A percentile compares a stretch with the other conserved stretches of the same genome.
Evolutionary conservation across 257 asterid genomes (phyloP).

Genomic region (Solanum chmielewskii): DNA sequence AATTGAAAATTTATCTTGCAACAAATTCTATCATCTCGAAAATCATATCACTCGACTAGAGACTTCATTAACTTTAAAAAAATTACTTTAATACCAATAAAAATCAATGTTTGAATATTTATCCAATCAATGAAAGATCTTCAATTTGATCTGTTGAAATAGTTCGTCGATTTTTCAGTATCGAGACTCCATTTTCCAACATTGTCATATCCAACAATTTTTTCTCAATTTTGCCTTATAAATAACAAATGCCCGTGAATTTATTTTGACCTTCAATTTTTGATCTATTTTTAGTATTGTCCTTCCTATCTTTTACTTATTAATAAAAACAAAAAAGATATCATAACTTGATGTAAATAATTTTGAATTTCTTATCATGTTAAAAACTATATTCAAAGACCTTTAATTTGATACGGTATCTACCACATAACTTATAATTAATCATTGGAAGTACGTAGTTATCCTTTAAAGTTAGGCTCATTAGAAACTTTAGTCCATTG

Average conservation of each 20-base stretch:
- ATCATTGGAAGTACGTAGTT: background rate
- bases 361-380: background rate
- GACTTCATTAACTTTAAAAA: no score
- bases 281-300: background rate
- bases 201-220: background rate
- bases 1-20: background rate
- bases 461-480: background rate
- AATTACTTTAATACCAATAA: background rate
- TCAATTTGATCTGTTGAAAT: no score
- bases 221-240: background rate
- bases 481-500: background rate
- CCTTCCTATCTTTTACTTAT: background rate
- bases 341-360: background rate
- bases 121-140: background rate
- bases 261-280: background rate
- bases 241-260: background rate
- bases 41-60: background rate
- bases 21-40: background rate
- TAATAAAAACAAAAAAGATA: background rate
- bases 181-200: background rate
- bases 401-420: background rate
- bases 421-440: background rate
- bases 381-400: background rate
- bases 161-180: background rate
- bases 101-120: no score